Evolutionary conservation across 1,284 basidiomycete species (phyloP).

Genomic region (Cutaneotrichosporon cavernicola): DNA sequence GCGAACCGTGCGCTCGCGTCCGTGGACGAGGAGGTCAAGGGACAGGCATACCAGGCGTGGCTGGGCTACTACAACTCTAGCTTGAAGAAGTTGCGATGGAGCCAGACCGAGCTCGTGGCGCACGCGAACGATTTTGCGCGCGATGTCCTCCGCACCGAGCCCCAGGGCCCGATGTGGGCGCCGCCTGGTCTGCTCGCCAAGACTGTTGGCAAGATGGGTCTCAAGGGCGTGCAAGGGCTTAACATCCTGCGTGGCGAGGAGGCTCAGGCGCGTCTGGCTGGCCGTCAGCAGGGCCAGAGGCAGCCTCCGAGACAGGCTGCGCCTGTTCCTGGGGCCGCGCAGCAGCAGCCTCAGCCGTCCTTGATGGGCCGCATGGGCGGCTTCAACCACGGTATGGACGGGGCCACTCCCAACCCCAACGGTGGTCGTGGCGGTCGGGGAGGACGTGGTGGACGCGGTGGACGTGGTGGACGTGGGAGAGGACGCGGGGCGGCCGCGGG

Average conservation of each 20-base stretch:
- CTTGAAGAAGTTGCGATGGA: conserved; percentile 55
- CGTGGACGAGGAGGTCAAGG: conserved; percentile 54
- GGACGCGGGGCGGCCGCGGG: background rate
- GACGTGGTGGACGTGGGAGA: conserved; percentile 3
- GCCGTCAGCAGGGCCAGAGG: conserved; percentile 7
- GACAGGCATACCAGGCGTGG: conserved; percentile 59
- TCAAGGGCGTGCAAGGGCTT: conserved; percentile 57
- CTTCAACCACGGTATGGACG: background rate
- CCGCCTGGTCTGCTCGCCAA: conserved; percentile 57
- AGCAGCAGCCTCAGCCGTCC: background rate
- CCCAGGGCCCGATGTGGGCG: conserved; percentile 35
- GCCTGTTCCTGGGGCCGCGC: background rate
- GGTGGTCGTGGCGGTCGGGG: conserved; percentile 14
- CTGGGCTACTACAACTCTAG: conserved; percentile 64
- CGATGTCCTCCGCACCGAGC: conserved; percentile 55
- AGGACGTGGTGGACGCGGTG: conserved; percentile 13
- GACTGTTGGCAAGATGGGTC: conserved; percentile 63
- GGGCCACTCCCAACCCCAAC: background rate
- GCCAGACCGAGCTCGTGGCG: conserved; percentile 55
- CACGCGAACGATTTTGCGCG: conserved; percentile 57
- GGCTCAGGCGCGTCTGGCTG: background rate
- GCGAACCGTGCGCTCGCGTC: conserved; percentile 43
- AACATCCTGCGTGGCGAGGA: conserved; percentile 32
- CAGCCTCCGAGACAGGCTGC: background rate
- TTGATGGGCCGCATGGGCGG: background rate